These are phyloP conservation scores for Naumovozyma dairenensis DNA, from an alignment of 805 yeast species.

Conservation along the genomic window DNA sequence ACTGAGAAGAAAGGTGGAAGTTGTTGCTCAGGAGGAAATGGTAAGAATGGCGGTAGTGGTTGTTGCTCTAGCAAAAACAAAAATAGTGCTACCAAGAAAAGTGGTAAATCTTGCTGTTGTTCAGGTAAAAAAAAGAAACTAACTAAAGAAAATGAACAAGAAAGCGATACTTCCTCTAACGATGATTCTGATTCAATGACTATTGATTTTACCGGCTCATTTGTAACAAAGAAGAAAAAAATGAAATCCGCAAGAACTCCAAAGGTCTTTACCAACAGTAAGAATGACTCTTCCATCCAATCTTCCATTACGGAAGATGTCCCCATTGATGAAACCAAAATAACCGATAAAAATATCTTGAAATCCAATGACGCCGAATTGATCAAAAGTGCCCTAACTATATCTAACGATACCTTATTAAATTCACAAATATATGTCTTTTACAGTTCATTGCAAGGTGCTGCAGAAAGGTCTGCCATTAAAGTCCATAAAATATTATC, in stretches of 20 bases:
- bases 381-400: slow-evolving; percentile 29
- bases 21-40: too few species aligned
- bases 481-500: slow-evolving; percentile 34
- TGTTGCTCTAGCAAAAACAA: slow-evolving; percentile 7
- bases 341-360: too few species aligned
- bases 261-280: slow-evolving; percentile 7
- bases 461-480: slow-evolving; percentile 62
- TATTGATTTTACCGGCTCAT: slow-evolving; percentile 34
- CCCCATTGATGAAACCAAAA: neutral
- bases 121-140: slow-evolving; percentile 6
- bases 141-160: slow-evolving; percentile 5
- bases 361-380: slow-evolving; percentile 25
- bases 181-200: slow-evolving; percentile 12
- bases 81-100: slow-evolving; percentile 2
- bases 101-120: slow-evolving; percentile 20
- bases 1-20: too few species aligned
- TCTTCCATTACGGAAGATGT: slow-evolving; percentile 4
- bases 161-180: neutral
- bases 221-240: slow-evolving; percentile 14
- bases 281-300: slow-evolving; percentile 2
- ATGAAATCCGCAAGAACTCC: slow-evolving; percentile 5
- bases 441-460: slow-evolving; percentile 79
- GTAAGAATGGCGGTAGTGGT: slow-evolving; percentile 26
- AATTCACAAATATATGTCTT: slow-evolving; percentile 58
- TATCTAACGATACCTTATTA: slow-evolving; percentile 34